phyloP scores from a whole-genome alignment of 2,329 filamentous ascomycete species.

The Ceratocystis alfenasii region DNA sequence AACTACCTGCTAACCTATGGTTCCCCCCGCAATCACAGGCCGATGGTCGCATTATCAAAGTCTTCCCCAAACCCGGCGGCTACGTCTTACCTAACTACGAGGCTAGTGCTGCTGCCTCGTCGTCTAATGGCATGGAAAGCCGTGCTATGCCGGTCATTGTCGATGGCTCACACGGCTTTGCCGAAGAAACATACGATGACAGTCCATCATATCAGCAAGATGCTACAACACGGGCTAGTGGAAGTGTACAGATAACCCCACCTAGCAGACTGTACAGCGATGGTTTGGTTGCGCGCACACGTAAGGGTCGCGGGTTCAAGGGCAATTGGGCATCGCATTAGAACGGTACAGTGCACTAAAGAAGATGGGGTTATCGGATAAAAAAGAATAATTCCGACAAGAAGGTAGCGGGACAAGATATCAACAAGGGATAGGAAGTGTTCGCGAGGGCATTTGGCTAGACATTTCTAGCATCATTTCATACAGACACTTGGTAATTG shows the following conservation, averaged over 20 bases:
- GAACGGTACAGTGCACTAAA: neutral
- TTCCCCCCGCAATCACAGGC: conserved; percentile 37
- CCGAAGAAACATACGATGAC: conserved; percentile 34
- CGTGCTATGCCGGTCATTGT: conserved; percentile 29
- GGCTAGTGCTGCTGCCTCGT: conserved; percentile 25
- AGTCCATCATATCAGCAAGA: conserved; percentile 12
- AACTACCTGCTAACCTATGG: neutral
- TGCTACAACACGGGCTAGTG: neutral
- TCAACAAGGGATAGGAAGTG: too few relatives aligned
- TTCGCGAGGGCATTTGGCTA: neutral
- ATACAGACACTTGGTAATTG: too few relatives aligned
- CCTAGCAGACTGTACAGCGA: conserved; percentile 42
- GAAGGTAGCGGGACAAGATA: too few relatives aligned
- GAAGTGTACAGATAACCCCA: too few relatives aligned
- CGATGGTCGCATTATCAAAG: conserved; percentile 60
- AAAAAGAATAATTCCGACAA: neutral
- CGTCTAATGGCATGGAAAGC: conserved; percentile 27
- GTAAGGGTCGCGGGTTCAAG: conserved; percentile 25
- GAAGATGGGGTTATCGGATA: neutral
- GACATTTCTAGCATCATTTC: neutral
- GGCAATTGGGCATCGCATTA: neutral
- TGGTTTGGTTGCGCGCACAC: conserved; percentile 29
- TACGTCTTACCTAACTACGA: conserved; percentile 26
- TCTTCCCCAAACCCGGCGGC: conserved; percentile 53
- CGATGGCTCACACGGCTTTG: conserved; percentile 44